A percentile compares a stretch with the other conserved stretches of the same genome.
Conservation (phyloP, 768 basidiomycete genomes). For the Calocybe cyanea region DNA sequence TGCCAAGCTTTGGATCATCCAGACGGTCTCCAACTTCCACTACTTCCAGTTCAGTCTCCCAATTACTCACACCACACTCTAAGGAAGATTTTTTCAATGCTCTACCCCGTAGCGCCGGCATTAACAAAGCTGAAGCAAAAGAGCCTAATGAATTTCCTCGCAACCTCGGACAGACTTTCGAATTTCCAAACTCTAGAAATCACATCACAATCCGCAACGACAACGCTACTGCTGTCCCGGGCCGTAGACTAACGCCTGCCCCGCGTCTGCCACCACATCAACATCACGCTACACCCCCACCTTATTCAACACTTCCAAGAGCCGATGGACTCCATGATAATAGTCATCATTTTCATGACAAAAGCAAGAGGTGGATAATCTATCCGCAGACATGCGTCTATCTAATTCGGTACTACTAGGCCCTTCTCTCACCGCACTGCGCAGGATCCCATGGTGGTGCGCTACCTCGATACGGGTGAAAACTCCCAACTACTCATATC, state of each 20-base stretch:
- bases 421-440: background rate
- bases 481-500: conserved; percentile 2
- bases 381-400: background rate
- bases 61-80: conserved; percentile 21
- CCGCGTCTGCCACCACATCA: background rate
- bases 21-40: conserved; percentile 22
- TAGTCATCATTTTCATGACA: too few relatives aligned
- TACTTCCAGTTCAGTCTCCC: conserved; percentile 24
- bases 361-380: background rate
- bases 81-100: conserved; percentile 14
- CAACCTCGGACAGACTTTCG: background rate
- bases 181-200: background rate
- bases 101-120: conserved; percentile 6
- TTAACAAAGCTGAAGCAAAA: conserved; percentile 17
- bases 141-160: conserved; percentile 6
- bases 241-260: background rate
- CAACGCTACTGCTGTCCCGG: background rate
- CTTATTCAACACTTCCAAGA: too few relatives aligned
- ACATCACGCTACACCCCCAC: background rate
- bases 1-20: conserved; percentile 17
- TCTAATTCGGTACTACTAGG: background rate
- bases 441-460: conserved; percentile 4
- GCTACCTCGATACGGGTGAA: background rate
- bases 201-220: conserved; percentile 1
- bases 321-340: too few relatives aligned